Base-by-base conservation (phyloP, 2,329 filamentous ascomycete species). In the Ophiocordyceps polyrhachis-furcata region DNA sequence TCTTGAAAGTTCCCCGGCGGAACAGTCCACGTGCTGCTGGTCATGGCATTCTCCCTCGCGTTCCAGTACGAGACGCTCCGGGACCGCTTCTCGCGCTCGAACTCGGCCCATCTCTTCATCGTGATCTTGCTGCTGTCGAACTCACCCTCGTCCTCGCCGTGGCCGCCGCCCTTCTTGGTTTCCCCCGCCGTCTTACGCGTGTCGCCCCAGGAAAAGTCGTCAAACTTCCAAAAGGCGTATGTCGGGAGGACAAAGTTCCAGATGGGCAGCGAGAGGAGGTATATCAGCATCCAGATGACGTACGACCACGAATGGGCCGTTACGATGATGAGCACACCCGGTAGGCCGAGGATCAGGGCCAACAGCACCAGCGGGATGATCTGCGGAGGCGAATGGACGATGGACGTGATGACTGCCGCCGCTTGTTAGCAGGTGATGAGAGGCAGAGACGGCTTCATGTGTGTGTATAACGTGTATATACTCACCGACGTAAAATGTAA, bases 161-260 rank as follows among this genome's bases (percentile, higher is more conserved):
- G 84, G 2, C 74, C 83, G 29, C 85, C 84, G 2, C 74, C 83
- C 66, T 89, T 91, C 69, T 89, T 88, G 14, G 76, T 81, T 58
- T 94, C 89, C 25, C 88, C 88, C 0, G 81, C 84, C 38, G 89
- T 94, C 75, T 96, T 93, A 49, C 91, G 79, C 45, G 91, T 98
- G 51, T 98, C 93, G 56, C 91, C 91, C 91, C 91, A 98, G 46
- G 84, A 93, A 70, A 98, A 98, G 68, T 98, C 91, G 61, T 98
- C 91, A 60, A 98, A 98, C 67, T 98, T 96, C 91, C 91, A 98
- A 70, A 89, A 98, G 3, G 91, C 83, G 59, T 98, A 98, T 8
- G 77, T 76, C 0, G 91, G 91, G 9, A 98, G 77, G 35, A 98
- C 72, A 60, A 98, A 94, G 64, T 98, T 98, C 91, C 91, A 98